Conservation (phyloP, 2,329 filamentous ascomycete species). For the Ophiostoma australiae region DNA sequence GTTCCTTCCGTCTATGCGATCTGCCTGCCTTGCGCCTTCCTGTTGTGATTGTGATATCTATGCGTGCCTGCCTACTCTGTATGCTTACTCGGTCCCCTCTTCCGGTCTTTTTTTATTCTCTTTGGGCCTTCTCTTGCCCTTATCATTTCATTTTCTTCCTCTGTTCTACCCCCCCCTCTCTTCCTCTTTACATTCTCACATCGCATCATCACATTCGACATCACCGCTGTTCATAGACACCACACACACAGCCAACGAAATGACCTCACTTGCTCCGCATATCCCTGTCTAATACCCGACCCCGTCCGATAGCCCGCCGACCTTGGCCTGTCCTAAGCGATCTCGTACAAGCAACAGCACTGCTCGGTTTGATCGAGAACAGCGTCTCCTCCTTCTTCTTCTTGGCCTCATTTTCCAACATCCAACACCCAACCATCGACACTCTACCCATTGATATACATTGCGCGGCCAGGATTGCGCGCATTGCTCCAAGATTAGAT, state of each 20-base stretch:
- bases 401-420: background rate
- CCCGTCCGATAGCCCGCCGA: conserved; percentile 12
- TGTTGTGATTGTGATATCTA: background rate
- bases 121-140: background rate
- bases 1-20: conserved; percentile 15
- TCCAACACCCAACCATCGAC: background rate
- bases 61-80: conserved; percentile 7
- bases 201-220: background rate
- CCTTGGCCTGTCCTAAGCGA: background rate
- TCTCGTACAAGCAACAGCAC: background rate
- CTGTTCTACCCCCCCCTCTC: background rate
- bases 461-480: conserved; percentile 2
- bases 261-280: conserved; percentile 9
- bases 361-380: background rate
- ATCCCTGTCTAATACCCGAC: conserved; percentile 3
- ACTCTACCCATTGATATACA: background rate
- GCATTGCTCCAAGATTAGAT: background rate
- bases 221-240: background rate
- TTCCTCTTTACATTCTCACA: background rate
- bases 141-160: conserved; percentile 7
- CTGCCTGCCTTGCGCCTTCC: conserved; percentile 15
- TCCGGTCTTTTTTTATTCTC: background rate
- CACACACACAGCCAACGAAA: background rate
- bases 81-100: conserved; percentile 1
- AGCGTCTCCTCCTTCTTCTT: background rate